These are phyloP conservation scores for Calocybe indica DNA, from an alignment of 768 basidiomycete genomes.

Conservation along the genomic window DNA sequence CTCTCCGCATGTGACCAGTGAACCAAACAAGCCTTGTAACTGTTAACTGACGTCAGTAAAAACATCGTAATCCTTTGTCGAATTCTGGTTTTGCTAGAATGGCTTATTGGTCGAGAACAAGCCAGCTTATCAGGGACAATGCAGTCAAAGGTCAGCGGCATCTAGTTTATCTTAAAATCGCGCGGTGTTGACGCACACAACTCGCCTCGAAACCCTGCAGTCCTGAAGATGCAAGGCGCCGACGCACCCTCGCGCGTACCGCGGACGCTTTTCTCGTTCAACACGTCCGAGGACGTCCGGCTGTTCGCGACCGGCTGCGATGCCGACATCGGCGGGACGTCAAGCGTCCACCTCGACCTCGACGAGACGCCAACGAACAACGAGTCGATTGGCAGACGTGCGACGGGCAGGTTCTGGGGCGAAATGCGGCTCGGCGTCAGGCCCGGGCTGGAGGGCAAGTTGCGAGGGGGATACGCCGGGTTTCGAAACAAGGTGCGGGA, in stretches of 20 bases:
- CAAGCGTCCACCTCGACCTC: constrained; percentile 71
- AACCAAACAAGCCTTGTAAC: too few relatives aligned
- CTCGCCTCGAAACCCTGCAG: constrained; percentile 26
- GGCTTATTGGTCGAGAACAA: too few relatives aligned
- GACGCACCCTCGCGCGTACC: constrained; percentile 55
- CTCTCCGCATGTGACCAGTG: too few relatives aligned
- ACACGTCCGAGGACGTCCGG: constrained; percentile 47
- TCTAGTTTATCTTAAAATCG: too few relatives aligned
- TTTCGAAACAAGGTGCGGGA: constrained; percentile 73
- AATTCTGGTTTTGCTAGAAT: too few relatives aligned
- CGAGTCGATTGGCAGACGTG: constrained; percentile 35
- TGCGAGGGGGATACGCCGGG: constrained; percentile 86
- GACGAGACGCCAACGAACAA: constrained; percentile 46
- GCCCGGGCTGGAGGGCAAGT: constrained; percentile 55
- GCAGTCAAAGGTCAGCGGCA: too few relatives aligned
- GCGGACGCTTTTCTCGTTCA: constrained; percentile 62
- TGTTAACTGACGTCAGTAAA: too few relatives aligned
- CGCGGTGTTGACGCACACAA: too few relatives aligned
- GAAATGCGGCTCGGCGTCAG: constrained; percentile 68
- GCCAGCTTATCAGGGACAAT: too few relatives aligned
- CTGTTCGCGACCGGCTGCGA: constrained; percentile 82
- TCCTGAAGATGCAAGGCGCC: constrained; percentile 74
- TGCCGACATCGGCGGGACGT: constrained; percentile 80
- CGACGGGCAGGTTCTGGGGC: constrained; percentile 75
- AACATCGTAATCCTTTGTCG: too few relatives aligned